Evolutionary conservation across 176 grass and related monocot species (phyloP).

Genomic region (Carex parvula): DNA sequence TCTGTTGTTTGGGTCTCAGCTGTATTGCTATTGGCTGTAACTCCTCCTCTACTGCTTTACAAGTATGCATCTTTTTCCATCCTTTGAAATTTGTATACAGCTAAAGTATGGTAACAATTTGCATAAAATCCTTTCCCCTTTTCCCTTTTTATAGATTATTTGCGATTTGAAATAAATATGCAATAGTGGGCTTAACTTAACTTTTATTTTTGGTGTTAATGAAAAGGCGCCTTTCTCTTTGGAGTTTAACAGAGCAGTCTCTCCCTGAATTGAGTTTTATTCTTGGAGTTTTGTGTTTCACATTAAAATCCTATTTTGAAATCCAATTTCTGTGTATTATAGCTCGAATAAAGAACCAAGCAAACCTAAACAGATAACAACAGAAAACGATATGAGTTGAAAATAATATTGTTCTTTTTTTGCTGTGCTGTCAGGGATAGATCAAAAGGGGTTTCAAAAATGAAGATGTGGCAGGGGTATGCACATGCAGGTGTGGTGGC

Average conservation of each 20-base stretch:
- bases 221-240: neutral
- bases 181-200: neutral
- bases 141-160: neutral
- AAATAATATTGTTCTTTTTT: slow-evolving; percentile 13
- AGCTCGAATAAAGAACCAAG: neutral
- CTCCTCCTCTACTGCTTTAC: slow-evolving; percentile 95
- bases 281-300: neutral
- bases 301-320: neutral
- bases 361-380: neutral
- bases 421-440: slow-evolving; percentile 55
- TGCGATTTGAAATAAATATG: neutral
- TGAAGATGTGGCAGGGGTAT: slow-evolving; percentile 93
- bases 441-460: slow-evolving; percentile 75
- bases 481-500: slow-evolving; percentile 82
- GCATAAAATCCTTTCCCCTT: neutral
- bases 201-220: neutral
- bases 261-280: neutral
- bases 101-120: neutral
- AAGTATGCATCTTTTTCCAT: slow-evolving; percentile 38
- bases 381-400: neutral
- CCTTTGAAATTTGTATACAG: neutral
- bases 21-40: slow-evolving; percentile 79
- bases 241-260: neutral
- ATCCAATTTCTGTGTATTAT: neutral
- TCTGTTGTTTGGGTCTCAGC: slow-evolving; percentile 88